These are phyloP conservation scores for Allantophomopsis lycopodina DNA, from an alignment of 2,329 filamentous ascomycete genomes.

Conservation along the genomic window DNA sequence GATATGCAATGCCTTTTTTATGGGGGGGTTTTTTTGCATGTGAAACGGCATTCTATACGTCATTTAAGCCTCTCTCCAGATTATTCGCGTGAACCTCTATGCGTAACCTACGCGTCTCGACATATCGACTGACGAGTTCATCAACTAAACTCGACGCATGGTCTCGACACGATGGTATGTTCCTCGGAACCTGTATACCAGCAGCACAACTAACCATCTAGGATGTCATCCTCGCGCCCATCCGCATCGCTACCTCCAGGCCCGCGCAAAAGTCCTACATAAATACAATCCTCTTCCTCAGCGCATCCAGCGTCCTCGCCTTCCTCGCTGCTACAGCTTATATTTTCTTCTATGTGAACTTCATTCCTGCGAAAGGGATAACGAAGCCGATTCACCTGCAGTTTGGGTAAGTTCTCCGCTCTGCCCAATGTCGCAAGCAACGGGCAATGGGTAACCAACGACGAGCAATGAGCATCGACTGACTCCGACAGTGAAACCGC, in stretches of 20 bases:
- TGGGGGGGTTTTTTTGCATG: too few species aligned
- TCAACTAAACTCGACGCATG: too few species aligned
- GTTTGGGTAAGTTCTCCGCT: slow-evolving; percentile 33
- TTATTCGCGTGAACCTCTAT: too few species aligned
- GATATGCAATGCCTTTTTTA: too few species aligned
- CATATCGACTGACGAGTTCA: too few species aligned
- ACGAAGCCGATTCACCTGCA: slow-evolving; percentile 50
- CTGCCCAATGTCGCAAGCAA: neutral
- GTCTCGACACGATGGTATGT: too few species aligned
- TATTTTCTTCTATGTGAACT: slow-evolving; percentile 52
- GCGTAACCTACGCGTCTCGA: too few species aligned
- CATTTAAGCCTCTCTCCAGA: too few species aligned
- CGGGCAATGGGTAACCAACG: neutral
- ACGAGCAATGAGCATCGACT: neutral
- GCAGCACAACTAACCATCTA: slow-evolving; percentile 14
- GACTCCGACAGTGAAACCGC: neutral
- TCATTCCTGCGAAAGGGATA: slow-evolving; percentile 52
- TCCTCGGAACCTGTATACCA: too few species aligned
- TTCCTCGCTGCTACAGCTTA: slow-evolving; percentile 46
- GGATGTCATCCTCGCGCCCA: slow-evolving; percentile 36
- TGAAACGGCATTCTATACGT: too few species aligned
- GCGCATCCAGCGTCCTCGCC: slow-evolving; percentile 38
- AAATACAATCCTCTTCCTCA: slow-evolving; percentile 26
- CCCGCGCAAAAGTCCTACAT: slow-evolving; percentile 51
- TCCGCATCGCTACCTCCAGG: slow-evolving; percentile 42